A percentile compares a stretch with the other conserved stretches of the same genome.
These are phyloP conservation scores for Sutorius australiensis DNA, from an alignment of 768 basidiomycete genomes.

Conservation along the genomic window DNA sequence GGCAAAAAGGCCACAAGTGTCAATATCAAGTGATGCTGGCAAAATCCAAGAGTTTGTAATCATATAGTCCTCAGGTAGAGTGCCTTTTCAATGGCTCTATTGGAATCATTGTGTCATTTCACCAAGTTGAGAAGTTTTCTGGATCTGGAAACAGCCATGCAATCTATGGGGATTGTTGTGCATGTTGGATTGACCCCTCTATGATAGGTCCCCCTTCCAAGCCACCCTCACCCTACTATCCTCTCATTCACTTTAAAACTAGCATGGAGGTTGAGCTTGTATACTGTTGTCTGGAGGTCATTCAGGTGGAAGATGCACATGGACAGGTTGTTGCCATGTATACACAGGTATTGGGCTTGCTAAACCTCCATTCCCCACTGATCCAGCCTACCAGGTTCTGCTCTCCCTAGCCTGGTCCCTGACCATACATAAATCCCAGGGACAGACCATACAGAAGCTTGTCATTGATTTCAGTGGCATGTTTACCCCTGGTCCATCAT, in stretches of 20 bases:
- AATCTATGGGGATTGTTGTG: background rate
- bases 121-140: background rate
- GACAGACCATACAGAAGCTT: background rate
- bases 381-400: background rate
- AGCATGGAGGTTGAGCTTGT: background rate
- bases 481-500: background rate
- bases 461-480: background rate
- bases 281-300: background rate
- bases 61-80: background rate
- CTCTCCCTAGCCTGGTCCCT: background rate
- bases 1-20: background rate
- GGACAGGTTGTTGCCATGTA: background rate
- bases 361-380: background rate
- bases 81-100: background rate
- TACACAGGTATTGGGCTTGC: background rate
- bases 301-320: background rate
- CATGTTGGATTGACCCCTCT: background rate
- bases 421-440: background rate
- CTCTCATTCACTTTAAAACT: background rate
- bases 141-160: background rate
- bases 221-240: background rate
- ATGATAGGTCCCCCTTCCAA: background rate
- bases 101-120: background rate
- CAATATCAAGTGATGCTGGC: background rate
- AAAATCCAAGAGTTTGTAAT: background rate